A percentile compares a stretch with the other conserved stretches of the same genome.
Conservation (phyloP, 208 protist genomes). For the Trichomonas gallinae region DNA sequence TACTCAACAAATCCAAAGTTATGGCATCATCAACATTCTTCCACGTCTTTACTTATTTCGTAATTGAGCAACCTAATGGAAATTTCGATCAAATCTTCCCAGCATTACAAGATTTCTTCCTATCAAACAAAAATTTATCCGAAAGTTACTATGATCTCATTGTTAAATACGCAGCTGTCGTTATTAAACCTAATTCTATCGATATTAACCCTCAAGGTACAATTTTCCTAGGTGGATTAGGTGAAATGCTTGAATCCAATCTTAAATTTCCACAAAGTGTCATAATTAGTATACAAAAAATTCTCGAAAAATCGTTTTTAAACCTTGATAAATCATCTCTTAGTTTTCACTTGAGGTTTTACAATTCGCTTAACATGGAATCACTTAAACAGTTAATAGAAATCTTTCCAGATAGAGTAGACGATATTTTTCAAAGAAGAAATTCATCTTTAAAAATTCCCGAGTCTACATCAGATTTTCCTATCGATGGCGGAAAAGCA, state of each 20-base stretch:
- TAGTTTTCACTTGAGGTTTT: background rate
- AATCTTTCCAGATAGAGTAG: background rate
- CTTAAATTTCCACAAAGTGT: background rate
- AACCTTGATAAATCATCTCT: background rate
- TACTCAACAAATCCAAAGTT: background rate
- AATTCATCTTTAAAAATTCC: background rate
- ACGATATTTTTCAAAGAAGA: background rate
- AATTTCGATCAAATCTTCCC: background rate
- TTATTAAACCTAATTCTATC: background rate
- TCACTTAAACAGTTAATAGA: background rate
- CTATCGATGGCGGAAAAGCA: background rate
- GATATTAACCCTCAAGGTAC: background rate
- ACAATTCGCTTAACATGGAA: background rate
- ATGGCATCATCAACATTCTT: background rate
- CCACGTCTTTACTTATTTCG: background rate
- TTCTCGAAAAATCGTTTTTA: background rate
- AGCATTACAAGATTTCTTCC: background rate
- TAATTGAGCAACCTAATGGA: background rate
- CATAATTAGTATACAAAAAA: background rate
- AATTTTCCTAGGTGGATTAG: background rate
- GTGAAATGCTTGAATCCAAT: background rate
- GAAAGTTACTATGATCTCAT: background rate
- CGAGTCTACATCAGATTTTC: background rate
- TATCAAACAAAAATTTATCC: background rate
- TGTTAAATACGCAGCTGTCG: background rate